A percentile compares a stretch with the other conserved stretches of the same genome.
Conservation (phyloP, 2,329 filamentous ascomycete species). For the Triangularia verruculosa region DNA sequence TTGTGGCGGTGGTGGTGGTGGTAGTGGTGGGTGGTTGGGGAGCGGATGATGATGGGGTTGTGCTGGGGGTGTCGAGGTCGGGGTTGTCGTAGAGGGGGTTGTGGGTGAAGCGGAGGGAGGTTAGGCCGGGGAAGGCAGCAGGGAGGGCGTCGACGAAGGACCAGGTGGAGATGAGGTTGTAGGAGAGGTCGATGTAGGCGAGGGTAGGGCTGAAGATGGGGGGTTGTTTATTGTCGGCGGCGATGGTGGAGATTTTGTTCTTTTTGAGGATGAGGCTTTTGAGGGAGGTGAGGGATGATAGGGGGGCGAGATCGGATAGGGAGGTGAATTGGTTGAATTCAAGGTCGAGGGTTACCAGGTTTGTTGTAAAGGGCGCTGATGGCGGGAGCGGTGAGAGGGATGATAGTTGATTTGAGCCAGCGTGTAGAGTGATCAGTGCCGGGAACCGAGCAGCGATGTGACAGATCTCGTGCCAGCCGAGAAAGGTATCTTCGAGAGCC, state of each 20-base stretch:
- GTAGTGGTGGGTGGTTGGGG: background rate
- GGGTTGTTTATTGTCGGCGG: constrained; percentile 30
- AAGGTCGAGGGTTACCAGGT: constrained; percentile 62
- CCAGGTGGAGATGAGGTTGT: constrained; percentile 70
- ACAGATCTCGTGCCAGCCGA: constrained; percentile 64
- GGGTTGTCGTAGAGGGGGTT: constrained; percentile 75
- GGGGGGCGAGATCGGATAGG: constrained; percentile 54
- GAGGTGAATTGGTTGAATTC: constrained; percentile 68
- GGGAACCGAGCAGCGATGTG: constrained; percentile 53
- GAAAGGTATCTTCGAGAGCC: constrained; percentile 63
- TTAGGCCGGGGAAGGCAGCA: constrained; percentile 67
- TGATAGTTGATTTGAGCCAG: constrained; percentile 57
- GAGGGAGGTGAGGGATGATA: constrained; percentile 51
- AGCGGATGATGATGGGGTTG: background rate
- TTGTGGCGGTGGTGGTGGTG: constrained; percentile 18
- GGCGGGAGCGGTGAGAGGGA: constrained; percentile 42
- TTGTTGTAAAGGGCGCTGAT: constrained; percentile 43
- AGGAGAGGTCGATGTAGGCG: constrained; percentile 69
- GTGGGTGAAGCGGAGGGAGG: constrained; percentile 73
- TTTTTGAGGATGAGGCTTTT: constrained; percentile 69
- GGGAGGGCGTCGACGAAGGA: constrained; percentile 68
- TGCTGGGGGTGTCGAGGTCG: constrained; percentile 29
- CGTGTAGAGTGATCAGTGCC: constrained; percentile 49
- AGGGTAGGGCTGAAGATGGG: constrained; percentile 54
- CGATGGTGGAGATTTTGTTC: constrained; percentile 60